Percentiles rank a stretch among this genome's conserved stretches.
Conservation (phyloP, 495 filamentous ascomycete species). For the Hyaloscypha variabilis region DNA sequence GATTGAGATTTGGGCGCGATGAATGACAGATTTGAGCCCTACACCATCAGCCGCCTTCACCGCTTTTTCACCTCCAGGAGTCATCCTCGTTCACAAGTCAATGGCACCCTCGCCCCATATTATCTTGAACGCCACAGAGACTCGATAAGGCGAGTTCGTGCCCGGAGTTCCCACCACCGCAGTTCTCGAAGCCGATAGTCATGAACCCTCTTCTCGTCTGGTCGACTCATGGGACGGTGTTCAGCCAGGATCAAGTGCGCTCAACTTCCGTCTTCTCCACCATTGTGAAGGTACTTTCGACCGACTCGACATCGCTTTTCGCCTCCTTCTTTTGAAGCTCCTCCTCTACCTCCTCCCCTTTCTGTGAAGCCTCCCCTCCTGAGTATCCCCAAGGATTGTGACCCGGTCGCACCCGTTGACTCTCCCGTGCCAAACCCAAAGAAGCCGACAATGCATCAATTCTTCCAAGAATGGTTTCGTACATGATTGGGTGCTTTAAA, state of each 20-base stretch:
- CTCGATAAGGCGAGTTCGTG: background rate
- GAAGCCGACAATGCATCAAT: constrained; percentile 2
- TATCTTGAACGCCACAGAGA: constrained; percentile 2
- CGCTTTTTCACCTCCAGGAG: constrained; percentile 25
- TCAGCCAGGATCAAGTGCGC: background rate
- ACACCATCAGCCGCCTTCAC: constrained; percentile 31
- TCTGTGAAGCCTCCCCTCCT: background rate
- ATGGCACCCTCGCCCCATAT: constrained; percentile 3
- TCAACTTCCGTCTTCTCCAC: background rate
- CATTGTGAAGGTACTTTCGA: constrained; percentile 1
- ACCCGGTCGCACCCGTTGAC: constrained; percentile 2
- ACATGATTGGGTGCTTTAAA: constrained; percentile 8
- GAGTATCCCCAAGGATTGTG: constrained; percentile 8
- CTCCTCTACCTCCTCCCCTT: background rate
- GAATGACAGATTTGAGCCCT: constrained; percentile 21
- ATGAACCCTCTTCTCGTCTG: background rate
- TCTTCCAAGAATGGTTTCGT: constrained; percentile 12
- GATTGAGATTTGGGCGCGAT: constrained; percentile 1
- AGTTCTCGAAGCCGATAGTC: background rate
- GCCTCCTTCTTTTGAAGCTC: background rate
- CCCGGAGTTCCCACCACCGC: background rate
- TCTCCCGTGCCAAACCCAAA: constrained; percentile 3
- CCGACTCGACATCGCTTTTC: background rate
- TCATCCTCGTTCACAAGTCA: constrained; percentile 11
- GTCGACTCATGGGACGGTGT: background rate